Conservation (phyloP, 768 basidiomycete genomes). For the Calocera viscosa region DNA sequence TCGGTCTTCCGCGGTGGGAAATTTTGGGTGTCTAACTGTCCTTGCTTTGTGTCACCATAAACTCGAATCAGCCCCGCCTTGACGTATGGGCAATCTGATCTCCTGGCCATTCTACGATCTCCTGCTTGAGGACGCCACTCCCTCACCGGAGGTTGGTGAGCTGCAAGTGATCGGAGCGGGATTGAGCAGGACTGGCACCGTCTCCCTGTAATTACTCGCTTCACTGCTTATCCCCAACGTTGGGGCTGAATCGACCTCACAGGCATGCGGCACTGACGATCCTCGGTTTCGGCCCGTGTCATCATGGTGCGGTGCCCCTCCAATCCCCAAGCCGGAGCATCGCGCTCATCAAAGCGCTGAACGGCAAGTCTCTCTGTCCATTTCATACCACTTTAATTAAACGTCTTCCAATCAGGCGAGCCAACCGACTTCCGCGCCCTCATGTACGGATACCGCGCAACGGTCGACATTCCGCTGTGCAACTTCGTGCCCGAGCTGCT, state of each 20-base stretch:
- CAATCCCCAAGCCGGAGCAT: neutral
- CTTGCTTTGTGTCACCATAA: too few species aligned
- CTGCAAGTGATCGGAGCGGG: neutral
- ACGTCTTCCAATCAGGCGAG: neutral
- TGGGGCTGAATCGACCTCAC: neutral
- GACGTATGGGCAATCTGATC: neutral
- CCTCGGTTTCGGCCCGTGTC: neutral
- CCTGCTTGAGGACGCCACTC: neutral
- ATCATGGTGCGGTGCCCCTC: neutral
- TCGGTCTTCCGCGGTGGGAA: too few species aligned
- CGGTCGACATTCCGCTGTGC: neutral
- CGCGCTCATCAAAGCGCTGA: neutral
- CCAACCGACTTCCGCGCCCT: neutral
- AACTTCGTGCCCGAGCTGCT: constrained; percentile 7
- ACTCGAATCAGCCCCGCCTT: too few species aligned
- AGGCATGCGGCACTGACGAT: neutral
- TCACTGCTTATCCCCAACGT: neutral
- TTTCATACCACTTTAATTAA: neutral
- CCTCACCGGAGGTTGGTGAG: neutral
- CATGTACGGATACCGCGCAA: neutral
- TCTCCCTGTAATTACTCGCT: neutral
- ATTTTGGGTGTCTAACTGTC: too few species aligned
- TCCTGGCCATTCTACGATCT: neutral
- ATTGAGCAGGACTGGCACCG: neutral
- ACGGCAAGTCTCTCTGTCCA: neutral